phyloP scores from a whole-genome alignment of 2,329 filamentous ascomycete genomes.

The Xylaria sp. region DNA sequence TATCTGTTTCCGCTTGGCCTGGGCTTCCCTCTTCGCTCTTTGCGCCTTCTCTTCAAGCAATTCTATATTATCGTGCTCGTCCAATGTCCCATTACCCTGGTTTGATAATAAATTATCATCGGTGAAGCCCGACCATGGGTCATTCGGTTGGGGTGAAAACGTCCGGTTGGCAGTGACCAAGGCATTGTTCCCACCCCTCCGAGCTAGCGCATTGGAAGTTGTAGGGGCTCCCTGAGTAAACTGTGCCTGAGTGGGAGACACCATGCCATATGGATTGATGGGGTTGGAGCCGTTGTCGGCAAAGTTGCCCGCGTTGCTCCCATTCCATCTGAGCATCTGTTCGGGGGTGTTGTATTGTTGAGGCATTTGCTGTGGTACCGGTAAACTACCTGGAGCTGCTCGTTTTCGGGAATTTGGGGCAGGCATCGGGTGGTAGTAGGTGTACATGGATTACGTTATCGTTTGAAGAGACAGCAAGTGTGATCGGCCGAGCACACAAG shows the following conservation, averaged over 20 bases:
- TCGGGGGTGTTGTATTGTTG: constrained; percentile 56
- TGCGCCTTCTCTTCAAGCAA: constrained; percentile 82
- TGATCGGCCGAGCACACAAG: constrained; percentile 3
- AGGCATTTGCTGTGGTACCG: constrained; percentile 56
- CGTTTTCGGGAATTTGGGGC: constrained; percentile 52
- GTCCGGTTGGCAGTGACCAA: constrained; percentile 54
- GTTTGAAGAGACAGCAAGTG: constrained; percentile 23
- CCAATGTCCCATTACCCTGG: constrained; percentile 51
- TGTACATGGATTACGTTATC: constrained; percentile 45
- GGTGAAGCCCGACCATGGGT: constrained; percentile 55
- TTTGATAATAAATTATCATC: constrained; percentile 58
- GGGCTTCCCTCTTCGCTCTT: constrained; percentile 86
- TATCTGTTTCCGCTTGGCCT: constrained; percentile 92
- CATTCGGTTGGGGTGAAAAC: constrained; percentile 47
- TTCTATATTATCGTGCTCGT: constrained; percentile 78
- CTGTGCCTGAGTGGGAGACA: constrained; percentile 51
- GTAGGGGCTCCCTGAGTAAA: constrained; percentile 47
- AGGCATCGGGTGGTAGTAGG: constrained; percentile 47
- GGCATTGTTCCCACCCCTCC: constrained; percentile 62
- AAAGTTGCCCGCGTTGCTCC: constrained; percentile 51
- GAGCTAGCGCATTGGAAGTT: constrained; percentile 63
- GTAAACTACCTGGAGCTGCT: constrained; percentile 49
- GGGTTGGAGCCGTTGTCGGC: constrained; percentile 51
- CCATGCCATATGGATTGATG: constrained; percentile 50
- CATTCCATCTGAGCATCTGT: constrained; percentile 66